Base-by-base conservation (phyloP, 192 early-diverging fungal genomes). In the Ambispora gerdemannii region DNA sequence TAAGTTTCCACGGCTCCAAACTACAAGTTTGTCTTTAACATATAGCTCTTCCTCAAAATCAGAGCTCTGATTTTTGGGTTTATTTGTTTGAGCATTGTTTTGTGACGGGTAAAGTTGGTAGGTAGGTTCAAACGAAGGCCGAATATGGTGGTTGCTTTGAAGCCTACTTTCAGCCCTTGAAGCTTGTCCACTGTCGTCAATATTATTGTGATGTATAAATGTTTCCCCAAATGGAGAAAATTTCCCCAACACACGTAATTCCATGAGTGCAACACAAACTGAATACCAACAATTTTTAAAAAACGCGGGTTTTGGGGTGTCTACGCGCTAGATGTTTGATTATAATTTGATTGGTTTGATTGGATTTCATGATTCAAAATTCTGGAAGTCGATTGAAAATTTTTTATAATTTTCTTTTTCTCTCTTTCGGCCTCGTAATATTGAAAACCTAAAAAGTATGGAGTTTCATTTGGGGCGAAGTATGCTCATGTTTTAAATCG, bases 31-130 rank as follows among this genome's bases (percentile, higher is more conserved):
- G 15, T 74, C 63, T 25, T 35, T 51, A 28, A 77, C 52, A 0
- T 56, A 61, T 34, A 80, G 63, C 47, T 80, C 79, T 31, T 75
- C 74, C 35, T 80, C 79, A 58, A 75, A 75, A 19, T 75, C 74
- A 6, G 36, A 27, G n/a, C 15, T 7, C 7, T 62, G 17, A 25
- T 24, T 32, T 32, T 36, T 58, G 11, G n/a, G 8, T 32, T 50
- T 30, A 11, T 60, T 30, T 38, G 33, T 33, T 4, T 34, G 22
- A 2, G 3, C 25, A 28, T 60, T 32, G 24, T 33, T 13, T 13
- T 20, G 38, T 2, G 51, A 53, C 3, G 13, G 27, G 24, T 60
- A 70, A 4, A 70, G 30, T 25, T 49, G 53, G 22, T 70, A 70
- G 49, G 17, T 61, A 25, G n/a, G 22, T 6, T 33, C 50, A 7